A percentile compares a stretch with the other conserved stretches of the same genome.
phyloP scores from a whole-genome alignment of 2,329 filamentous ascomycete genomes.

The Colletotrichum sp. region DNA sequence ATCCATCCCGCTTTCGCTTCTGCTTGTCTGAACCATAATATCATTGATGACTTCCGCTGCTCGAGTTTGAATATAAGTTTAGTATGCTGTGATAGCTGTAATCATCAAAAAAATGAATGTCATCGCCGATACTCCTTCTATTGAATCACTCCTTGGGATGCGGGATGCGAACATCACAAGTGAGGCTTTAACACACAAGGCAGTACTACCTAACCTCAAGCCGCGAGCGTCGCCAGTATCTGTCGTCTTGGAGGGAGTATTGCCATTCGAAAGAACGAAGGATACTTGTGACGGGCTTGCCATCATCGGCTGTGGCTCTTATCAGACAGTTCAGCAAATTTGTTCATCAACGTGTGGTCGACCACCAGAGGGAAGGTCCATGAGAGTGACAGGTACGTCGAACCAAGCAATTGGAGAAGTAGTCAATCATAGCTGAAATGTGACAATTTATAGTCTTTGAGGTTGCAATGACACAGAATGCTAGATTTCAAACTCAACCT shows the following conservation, averaged over 20 bases:
- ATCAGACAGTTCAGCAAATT: not conserved
- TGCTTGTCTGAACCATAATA: not conserved
- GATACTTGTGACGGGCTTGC: accelerated
- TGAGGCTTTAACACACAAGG: not conserved
- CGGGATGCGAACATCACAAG: not conserved
- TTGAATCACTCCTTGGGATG: not conserved
- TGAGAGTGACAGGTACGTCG: accelerated
- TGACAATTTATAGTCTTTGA: too few relatives aligned
- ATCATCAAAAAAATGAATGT: too few relatives aligned
- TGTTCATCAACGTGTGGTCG: accelerated
- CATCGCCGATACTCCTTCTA: too few relatives aligned
- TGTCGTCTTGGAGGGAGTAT: not conserved
- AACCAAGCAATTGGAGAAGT: too few relatives aligned
- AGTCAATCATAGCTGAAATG: too few relatives aligned
- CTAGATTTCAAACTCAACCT: too few relatives aligned
- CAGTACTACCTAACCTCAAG: not conserved
- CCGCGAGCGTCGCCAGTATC: not conserved
- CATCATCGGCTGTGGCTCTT: not conserved
- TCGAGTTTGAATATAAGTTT: not conserved
- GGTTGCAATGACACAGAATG: too few relatives aligned
- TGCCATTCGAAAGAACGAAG: accelerated
- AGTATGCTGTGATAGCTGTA: not conserved
- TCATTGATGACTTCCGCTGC: not conserved
- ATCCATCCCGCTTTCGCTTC: not conserved
- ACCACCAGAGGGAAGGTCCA: not conserved